Evolutionary conservation across 352 stramenopile species (phyloP).

Genomic region (Globisporangium middletonii): DNA sequence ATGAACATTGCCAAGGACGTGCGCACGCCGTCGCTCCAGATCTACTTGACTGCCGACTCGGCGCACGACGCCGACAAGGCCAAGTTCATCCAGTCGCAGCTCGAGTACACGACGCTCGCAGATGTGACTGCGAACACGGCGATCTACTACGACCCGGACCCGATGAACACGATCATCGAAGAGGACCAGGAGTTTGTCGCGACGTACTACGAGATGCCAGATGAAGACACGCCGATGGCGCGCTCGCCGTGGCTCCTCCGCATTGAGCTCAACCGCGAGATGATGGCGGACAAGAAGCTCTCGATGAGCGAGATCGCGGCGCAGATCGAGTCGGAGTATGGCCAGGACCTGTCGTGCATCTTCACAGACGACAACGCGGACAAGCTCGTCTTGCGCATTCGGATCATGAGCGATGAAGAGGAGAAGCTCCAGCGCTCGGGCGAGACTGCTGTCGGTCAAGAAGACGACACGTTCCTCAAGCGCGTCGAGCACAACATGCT

Average conservation of each 20-base stretch:
- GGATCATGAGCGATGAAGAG: conserved; percentile 94
- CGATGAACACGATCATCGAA: conserved; percentile 94
- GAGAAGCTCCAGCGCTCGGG: conserved; percentile 76
- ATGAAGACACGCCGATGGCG: conserved; percentile 94
- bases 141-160: conserved; percentile 99
- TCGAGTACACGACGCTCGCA: conserved; percentile 97
- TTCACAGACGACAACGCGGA: conserved; percentile 98
- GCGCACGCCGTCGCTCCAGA: conserved; percentile 95
- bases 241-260: conserved; percentile 97
- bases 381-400: conserved; percentile 95
- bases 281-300: conserved; percentile 97
- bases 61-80: conserved; percentile 80
- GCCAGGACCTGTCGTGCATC: conserved; percentile 94
- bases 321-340: conserved; percentile 95
- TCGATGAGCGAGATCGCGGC: conserved; percentile 96
- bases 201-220: conserved; percentile 96
- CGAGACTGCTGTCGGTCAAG: conserved; percentile 84
- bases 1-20: conserved; percentile 99
- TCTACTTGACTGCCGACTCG: conserved; percentile 91
- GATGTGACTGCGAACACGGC: conserved; percentile 96
- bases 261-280: conserved; percentile 97
- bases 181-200: conserved; percentile 98
- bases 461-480: conserved; percentile 97
- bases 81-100: conserved; percentile 89
- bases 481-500: conserved; percentile 97